Base-by-base conservation (phyloP, 768 basidiomycete genomes). In the Suillus sp. region DNA sequence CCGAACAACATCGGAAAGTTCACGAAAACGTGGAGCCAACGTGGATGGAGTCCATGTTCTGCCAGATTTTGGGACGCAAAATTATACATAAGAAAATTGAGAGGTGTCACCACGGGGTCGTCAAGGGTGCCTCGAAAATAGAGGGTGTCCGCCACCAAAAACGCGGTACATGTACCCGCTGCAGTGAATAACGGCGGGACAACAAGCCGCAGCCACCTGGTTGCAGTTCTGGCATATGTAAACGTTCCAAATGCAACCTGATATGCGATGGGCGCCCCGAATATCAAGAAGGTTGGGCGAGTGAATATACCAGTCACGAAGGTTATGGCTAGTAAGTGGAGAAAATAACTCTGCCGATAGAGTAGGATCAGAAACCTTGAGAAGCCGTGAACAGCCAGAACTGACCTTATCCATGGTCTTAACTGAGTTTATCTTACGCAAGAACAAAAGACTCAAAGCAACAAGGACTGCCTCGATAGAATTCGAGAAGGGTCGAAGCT, bases 1-100 rank as follows among this genome's bases (percentile, higher is more conserved):
- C 78, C 76, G 4, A 79, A 67, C 16, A 80, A 63, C 72, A 80
- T 73, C 20, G 79, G 78, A 11, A 80, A 62, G 64, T 80, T 80
- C 35, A 80, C 74, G 25, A 72, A 69, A 37, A 75, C 55, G 62
- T 79, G 79, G 6, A 80, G 69, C 79, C 78, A 79, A 25, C 70
- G 70, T 1, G 79, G 79, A 66, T 80, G 79, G 18, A 79, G 60
- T 10, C 79, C 79, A 55, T 80, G 79, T 32, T 71, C 73, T 0
- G 75, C 75, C 38, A 79, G 73, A 67, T 80, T 79, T 18, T 70
- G 65, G 11, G 73, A 60, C 3, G 72, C 71, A n/a, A 78, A 59
- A 63, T 79, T 80, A 62, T 79, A 80, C 42, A 66, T 70, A 66
- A 79, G 45, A 57, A 78, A 77, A 58, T 80, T 80, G 59, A 74